Evolutionary conservation across 2,329 filamentous ascomycete genomes (phyloP).

Genomic region (Penicillium thymicola): DNA sequence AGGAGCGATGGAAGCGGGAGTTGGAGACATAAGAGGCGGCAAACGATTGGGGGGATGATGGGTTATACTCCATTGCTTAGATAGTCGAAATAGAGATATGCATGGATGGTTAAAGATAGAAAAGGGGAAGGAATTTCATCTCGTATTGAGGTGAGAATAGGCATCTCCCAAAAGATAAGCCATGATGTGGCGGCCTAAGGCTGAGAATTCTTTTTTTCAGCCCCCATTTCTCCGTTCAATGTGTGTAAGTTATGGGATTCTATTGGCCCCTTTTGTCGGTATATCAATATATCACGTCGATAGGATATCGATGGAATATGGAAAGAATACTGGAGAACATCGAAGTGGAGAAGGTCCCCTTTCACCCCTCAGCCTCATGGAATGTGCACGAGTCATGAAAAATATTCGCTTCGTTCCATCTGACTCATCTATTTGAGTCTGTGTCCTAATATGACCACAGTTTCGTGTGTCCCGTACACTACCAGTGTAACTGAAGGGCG

Average conservation of each 20-base stretch:
- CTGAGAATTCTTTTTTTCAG: neutral
- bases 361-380: neutral
- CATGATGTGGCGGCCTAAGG: neutral
- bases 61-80: neutral
- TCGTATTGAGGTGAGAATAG: neutral
- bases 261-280: neutral
- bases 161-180: neutral
- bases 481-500: constrained; percentile 2
- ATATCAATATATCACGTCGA: neutral
- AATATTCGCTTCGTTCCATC: neutral
- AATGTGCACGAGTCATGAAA: neutral
- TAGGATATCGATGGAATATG: no score
- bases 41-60: neutral
- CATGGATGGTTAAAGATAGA: no score
- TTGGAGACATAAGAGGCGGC: constrained; percentile 2
- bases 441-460: constrained; percentile 10
- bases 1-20: constrained; percentile 4
- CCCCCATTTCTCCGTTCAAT: neutral
- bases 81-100: neutral
- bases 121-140: neutral
- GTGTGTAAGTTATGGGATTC: neutral
- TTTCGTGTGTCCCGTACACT: constrained; percentile 43
- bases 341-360: no score
- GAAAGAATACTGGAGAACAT: no score
- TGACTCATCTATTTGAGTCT: neutral